These are phyloP conservation scores for Biscogniauxia mediterranea DNA, from an alignment of 2,329 filamentous ascomycete genomes.

Conservation along the genomic window DNA sequence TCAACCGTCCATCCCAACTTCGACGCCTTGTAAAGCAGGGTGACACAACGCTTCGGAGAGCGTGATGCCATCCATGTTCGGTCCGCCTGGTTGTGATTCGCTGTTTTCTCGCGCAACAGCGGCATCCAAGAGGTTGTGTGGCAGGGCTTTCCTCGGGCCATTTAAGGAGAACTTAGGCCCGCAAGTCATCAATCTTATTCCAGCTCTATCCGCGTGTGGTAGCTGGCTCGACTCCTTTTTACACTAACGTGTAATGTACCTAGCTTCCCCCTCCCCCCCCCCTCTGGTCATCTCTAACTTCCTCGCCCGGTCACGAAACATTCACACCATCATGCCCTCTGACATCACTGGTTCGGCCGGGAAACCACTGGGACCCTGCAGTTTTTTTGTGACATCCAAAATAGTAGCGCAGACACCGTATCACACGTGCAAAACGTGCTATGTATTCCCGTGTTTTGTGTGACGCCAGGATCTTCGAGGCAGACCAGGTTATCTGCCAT, in stretches of 20 bases:
- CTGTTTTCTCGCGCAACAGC: not conserved
- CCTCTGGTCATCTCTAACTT: not conserved
- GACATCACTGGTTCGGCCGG: not conserved
- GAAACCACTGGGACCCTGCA: not conserved
- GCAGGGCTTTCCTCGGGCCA: too few species aligned
- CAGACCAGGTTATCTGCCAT: not conserved
- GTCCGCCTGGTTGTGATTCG: not conserved
- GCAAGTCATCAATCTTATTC: too few species aligned
- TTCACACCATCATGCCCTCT: not conserved
- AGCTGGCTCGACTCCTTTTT: not conserved
- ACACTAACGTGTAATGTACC: not conserved
- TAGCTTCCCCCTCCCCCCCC: too few species aligned
- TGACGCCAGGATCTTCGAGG: not conserved
- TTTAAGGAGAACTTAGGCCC: too few species aligned
- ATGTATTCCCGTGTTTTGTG: not conserved
- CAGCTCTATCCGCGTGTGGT: too few species aligned
- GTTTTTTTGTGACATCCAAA: not conserved
- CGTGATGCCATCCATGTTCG: not conserved
- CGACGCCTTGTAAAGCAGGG: not conserved
- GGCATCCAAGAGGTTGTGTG: too few species aligned
- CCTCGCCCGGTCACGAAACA: not conserved
- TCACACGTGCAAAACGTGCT: not conserved
- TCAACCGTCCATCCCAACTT: not conserved
- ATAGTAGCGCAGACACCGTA: not conserved
- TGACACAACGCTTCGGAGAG: not conserved